A percentile compares a stretch with the other conserved stretches of the same genome.
Evolutionary conservation across 1,139 yeast genomes (phyloP).

Genomic region (Yamadazyma songkhlaensis): DNA sequence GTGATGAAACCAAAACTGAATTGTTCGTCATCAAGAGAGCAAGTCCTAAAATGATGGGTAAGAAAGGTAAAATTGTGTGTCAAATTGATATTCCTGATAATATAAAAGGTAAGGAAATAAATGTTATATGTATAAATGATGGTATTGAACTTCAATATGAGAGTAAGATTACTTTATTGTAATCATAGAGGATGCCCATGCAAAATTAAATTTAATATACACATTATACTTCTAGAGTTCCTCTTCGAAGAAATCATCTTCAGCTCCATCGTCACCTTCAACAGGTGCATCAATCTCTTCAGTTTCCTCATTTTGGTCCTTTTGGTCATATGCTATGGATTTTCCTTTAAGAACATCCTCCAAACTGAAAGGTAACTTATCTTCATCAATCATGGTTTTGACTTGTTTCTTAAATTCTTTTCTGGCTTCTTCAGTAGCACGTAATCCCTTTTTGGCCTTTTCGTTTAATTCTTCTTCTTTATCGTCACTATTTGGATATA

Average conservation of each 20-base stretch:
- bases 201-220: conserved; percentile 7
- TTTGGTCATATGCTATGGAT: conserved; percentile 18
- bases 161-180: conserved; percentile 7
- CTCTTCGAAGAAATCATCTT: conserved; percentile 44
- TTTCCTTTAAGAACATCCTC: conserved; percentile 58
- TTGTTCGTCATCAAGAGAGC: conserved; percentile 64
- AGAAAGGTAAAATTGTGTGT: conserved; percentile 42
- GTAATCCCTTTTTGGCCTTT: conserved; percentile 45
- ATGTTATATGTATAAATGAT: conserved; percentile 59
- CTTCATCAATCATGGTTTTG: conserved; percentile 47
- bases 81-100: conserved; percentile 50
- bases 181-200: too few relatives aligned
- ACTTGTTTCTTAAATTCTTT: conserved; percentile 50
- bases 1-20: conserved; percentile 44
- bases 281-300: conserved; percentile 44
- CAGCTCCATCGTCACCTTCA: conserved; percentile 19
- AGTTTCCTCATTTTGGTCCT: conserved; percentile 12
- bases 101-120: conserved; percentile 41
- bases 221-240: conserved; percentile 4
- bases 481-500: conserved; percentile 53
- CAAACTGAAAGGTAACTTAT: conserved; percentile 53
- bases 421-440: conserved; percentile 49
- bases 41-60: conserved; percentile 50
- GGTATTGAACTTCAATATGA: conserved; percentile 54
- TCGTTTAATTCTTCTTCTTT: conserved; percentile 28